These are phyloP conservation scores for Aspergillus fumigatus DNA, from an alignment of 2,329 filamentous ascomycete genomes.

Conservation along the genomic window DNA sequence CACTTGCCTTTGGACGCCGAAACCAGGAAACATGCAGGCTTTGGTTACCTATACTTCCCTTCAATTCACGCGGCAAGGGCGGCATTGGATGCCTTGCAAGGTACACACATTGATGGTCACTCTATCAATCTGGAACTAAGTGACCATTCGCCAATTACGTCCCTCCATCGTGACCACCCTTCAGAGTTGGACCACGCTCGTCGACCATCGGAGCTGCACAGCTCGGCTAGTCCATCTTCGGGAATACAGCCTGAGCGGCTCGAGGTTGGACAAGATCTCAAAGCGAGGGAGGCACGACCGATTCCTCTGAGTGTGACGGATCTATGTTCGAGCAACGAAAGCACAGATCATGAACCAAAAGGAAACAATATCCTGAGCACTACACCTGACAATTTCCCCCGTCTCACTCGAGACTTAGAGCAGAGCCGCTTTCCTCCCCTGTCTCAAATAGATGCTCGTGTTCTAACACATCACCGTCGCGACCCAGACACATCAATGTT, in stretches of 20 bases:
- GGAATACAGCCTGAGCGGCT: neutral
- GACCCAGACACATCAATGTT: constrained; percentile 1
- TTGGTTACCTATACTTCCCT: constrained; percentile 37
- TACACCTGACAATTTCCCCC: constrained; percentile 12
- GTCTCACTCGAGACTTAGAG: constrained; percentile 18
- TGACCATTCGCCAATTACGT: constrained; percentile 23
- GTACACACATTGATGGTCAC: constrained; percentile 35
- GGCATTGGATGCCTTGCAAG: constrained; percentile 34
- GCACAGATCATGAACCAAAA: constrained; percentile 2
- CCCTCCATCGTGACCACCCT: constrained; percentile 1
- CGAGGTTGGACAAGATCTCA: neutral
- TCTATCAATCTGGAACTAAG: constrained; percentile 39
- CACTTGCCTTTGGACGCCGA: constrained; percentile 30
- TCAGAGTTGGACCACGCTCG: neutral
- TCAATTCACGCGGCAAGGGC: constrained; percentile 31
- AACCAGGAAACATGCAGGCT: constrained; percentile 35
- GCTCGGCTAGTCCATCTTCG: neutral
- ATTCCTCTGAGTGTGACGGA: constrained; percentile 5
- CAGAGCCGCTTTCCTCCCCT: constrained; percentile 34
- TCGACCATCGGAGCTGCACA: neutral
- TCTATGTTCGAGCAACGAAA: constrained; percentile 9
- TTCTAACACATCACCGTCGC: constrained; percentile 21
- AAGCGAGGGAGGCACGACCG: neutral
- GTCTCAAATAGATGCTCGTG: constrained; percentile 35
- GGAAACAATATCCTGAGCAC: neutral